Base-by-base conservation (phyloP, 345 rosid species). In the Punica granatum region DNA sequence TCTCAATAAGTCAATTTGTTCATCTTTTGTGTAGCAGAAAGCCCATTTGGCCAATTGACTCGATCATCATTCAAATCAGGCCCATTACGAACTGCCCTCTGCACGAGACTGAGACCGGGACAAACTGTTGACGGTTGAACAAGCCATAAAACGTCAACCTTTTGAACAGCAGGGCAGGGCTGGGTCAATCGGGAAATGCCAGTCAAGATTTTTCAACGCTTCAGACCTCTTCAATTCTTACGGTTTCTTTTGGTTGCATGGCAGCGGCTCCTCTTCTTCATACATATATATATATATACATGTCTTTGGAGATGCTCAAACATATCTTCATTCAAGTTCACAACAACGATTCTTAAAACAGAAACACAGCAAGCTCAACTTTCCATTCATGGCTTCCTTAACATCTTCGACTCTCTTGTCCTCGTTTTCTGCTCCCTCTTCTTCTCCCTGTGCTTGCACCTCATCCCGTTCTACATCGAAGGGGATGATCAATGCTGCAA, bases 381-480 rank as follows among this genome's bases (percentile, higher is more conserved):
- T 34, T 30, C 67, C 67, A 30, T 19, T 15, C 19, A 64, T 64
- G 67, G 67, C 67, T 34, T 46, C 67, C 14, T 43, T 64, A 19
- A 35, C 32, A 28, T 46, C 67, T 42, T 43, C 67, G 35, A 42
- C 67, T 16, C 54, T 43, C 54, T 43, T 43, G 54, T 10, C 42
- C 6, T 7, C 7, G 12, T n/a, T n/a, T n/a, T 8, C 42, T 37
- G 12, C 42, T 37, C 42, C 42, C 12, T 23, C 19, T 15, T 46
- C 53, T 46, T 18, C 23, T 31, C 54, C 67, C 19, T 42, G 53
- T 43, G 28, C 67, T 8, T 41, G 23, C 28, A 41, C 67, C 18
- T 43, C 54, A 34, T 46, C 26, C 42, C 18, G 28, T 18, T 21
- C 56, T 43, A 41, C 37, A 7, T 41, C 44, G 49, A 28, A 35